A percentile compares a stretch with the other conserved stretches of the same genome.
Evolutionary conservation across 164 flowering plant genomes (phyloP).

Genomic region (Sedum album): DNA sequence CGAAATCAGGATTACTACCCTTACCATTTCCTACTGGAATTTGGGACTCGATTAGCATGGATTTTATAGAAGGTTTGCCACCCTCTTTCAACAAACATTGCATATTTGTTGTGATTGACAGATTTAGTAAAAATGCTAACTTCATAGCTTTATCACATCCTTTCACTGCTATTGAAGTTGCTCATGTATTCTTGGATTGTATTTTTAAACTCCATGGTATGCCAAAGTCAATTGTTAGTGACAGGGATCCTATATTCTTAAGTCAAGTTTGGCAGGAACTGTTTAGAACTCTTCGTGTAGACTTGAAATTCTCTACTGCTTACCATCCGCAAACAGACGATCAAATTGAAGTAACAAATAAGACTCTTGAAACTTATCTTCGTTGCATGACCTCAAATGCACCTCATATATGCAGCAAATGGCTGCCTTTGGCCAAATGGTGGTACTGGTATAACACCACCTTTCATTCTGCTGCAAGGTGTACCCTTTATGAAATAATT

Average conservation of each 20-base stretch:
- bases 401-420: conserved; percentile 1
- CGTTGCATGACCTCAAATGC: not conserved
- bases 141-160: conserved; percentile 1
- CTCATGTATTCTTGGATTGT: not conserved
- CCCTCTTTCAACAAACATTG: not conserved
- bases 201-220: not conserved
- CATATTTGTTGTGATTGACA: conserved; percentile 1
- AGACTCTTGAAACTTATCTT: not conserved
- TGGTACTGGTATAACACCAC: conserved; percentile 16
- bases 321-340: conserved; percentile 12
- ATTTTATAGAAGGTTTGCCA: conserved; percentile 8
- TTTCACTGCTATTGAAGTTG: not conserved
- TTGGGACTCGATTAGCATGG: not conserved
- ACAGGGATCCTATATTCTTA: not conserved
- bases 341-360: conserved; percentile 2
- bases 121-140: not conserved
- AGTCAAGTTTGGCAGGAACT: no score
- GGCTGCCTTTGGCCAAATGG: conserved; percentile 11
- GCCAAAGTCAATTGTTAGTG: conserved; percentile 2
- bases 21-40: not conserved
- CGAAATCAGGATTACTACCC: not conserved
- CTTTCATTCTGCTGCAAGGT: not conserved
- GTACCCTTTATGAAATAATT: conserved; percentile 7
- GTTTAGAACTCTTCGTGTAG: not conserved
- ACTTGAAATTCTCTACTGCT: not conserved